These are phyloP conservation scores for Trichoderma afroharzianum DNA, from an alignment of 2,329 filamentous ascomycete genomes.

Conservation along the genomic window DNA sequence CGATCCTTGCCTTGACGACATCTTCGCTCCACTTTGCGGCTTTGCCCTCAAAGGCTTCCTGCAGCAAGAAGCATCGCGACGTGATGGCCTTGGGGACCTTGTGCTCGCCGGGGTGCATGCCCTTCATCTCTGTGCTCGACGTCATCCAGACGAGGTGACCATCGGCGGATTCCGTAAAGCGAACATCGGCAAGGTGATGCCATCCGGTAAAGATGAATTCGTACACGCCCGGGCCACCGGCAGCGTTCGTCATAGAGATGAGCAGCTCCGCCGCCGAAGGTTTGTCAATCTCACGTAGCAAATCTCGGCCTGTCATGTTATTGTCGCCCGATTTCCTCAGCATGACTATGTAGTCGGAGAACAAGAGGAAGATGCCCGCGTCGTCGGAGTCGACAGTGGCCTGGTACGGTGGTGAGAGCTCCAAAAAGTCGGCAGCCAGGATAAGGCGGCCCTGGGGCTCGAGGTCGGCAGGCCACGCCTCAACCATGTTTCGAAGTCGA, in stretches of 20 bases:
- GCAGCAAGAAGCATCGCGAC: constrained; percentile 66
- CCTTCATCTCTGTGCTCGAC: constrained; percentile 58
- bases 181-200: constrained; percentile 64
- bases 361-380: constrained; percentile 74
- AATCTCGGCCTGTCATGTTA: constrained; percentile 65
- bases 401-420: constrained; percentile 69
- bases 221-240: constrained; percentile 57
- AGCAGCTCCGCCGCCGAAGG: constrained; percentile 63
- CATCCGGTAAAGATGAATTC: constrained; percentile 76
- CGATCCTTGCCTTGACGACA: constrained; percentile 78
- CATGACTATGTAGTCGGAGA: constrained; percentile 76
- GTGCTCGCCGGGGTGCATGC: constrained; percentile 44
- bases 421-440: constrained; percentile 73
- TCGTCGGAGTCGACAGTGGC: constrained; percentile 42
- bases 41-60: constrained; percentile 73
- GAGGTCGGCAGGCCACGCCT: constrained; percentile 70
- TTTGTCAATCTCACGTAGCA: constrained; percentile 82
- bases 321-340: constrained; percentile 64
- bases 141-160: constrained; percentile 65
- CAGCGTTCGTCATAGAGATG: constrained; percentile 61
- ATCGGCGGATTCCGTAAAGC: constrained; percentile 68
- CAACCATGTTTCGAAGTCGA: constrained; percentile 71
- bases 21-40: constrained; percentile 78
- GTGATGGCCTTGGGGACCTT: constrained; percentile 47
- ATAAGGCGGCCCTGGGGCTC: constrained; percentile 76